Evolutionary conservation across 2,329 filamentous ascomycete genomes (phyloP).

Genomic region (Scorias spongiosa): DNA sequence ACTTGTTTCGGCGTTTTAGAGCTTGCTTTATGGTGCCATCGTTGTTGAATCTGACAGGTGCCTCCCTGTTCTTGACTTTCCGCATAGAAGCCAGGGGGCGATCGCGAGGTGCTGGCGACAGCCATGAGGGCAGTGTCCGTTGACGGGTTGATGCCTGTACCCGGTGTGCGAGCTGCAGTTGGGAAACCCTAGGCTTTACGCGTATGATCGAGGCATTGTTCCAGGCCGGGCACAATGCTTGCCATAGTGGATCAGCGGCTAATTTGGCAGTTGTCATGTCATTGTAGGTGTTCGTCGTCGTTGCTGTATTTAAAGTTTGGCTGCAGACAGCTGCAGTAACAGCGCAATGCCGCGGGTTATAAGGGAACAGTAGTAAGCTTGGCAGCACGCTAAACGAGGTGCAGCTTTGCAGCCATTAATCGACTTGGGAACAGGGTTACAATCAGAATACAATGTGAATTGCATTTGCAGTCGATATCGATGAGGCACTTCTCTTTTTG

Average conservation of each 20-base stretch:
- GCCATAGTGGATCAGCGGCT: conserved; percentile 45
- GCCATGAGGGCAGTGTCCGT: conserved; percentile 1
- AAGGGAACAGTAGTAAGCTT: too few species aligned
- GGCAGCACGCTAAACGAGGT: too few species aligned
- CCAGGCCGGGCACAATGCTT: conserved; percentile 44
- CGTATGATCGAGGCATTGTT: not conserved
- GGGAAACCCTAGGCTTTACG: not conserved
- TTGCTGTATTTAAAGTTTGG: too few species aligned
- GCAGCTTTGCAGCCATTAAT: too few species aligned
- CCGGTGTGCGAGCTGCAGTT: too few species aligned
- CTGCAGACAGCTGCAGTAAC: too few species aligned
- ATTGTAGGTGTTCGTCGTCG: conserved; percentile 1
- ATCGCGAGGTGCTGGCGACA: conserved; percentile 1
- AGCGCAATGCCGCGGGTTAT: too few species aligned
- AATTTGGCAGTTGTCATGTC: conserved; percentile 22
- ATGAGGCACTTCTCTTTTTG: too few species aligned
- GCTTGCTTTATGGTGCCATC: conserved; percentile 1
- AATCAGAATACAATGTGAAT: too few species aligned
- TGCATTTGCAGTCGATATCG: too few species aligned
- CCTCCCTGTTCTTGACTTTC: not conserved
- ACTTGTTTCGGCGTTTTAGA: not conserved
- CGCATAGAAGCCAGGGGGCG: not conserved
- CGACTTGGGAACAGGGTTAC: too few species aligned
- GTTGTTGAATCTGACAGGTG: not conserved
- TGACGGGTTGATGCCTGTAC: conserved; percentile 1